Base-by-base conservation (phyloP, 257 asterid species). In the Cruciata laevipes region DNA sequence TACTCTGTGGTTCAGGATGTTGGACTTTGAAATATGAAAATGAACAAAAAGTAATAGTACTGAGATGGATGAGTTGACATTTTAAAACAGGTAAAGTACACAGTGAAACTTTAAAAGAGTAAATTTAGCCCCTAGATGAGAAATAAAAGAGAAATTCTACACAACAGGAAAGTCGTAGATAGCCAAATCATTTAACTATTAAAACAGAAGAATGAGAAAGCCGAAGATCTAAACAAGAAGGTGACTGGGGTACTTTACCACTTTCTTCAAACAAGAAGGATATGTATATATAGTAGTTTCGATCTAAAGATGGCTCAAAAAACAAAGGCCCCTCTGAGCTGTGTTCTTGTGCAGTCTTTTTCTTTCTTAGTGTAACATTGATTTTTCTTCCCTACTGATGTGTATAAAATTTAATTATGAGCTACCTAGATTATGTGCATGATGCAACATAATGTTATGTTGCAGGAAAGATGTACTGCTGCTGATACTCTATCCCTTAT, bases 401-500 rank as follows among this genome's bases (percentile, higher is more conserved):
- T 53, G 60, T 53, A 16, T 12, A 7, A 9, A 21, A 56, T 56
- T 56, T 24, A 4, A 24, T 0, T 59, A 47, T 47, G 21, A 47
- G 24, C 25, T 53, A 61, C 61, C 30, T 31, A 58, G 61, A 59
- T 23, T 11, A 60, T 38, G 37, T 76, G 75, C 55, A 49, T 74
- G 72, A 75, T 70, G 27, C 71, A 31, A 68, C 52, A 74, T 64
- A 67, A 77, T 31, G 57, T 79, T 72, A 56, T 83, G 81, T 79
- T 84, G 93, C 99, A 94, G 99, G 99, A 90, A 85, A 87, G 99
- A 80, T 94, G 99, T 86, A 88, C 95, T 47, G 99, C 86, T 76
- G 96, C 95, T 74, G 98, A 90, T 85, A 83, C 92, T 72, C 70
- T 89, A 68, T 79, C 86, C 75, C 89, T 91, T 77, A 96, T 94